phyloP scores from a whole-genome alignment of 108 stramenopile genomes.

The Conticribra guillardii region DNA sequence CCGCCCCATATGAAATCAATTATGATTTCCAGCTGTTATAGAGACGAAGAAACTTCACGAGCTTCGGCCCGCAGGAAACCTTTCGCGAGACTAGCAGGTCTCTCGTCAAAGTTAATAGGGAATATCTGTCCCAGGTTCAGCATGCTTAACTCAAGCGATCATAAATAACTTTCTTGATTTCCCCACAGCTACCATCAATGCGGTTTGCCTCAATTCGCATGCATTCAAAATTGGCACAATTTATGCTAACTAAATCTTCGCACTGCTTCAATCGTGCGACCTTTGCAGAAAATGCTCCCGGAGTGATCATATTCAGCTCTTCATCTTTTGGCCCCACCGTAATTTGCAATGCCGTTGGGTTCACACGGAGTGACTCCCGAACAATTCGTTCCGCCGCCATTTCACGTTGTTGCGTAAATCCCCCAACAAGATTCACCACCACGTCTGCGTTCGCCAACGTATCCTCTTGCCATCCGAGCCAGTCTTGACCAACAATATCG shows the following conservation, averaged over 20 bases:
- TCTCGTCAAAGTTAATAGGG: too few relatives aligned
- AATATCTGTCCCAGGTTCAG: too few relatives aligned
- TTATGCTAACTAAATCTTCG: conserved; percentile 75
- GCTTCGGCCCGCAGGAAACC: too few relatives aligned
- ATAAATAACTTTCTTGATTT: conserved; percentile 57
- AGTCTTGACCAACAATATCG: conserved; percentile 83
- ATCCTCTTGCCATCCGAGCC: conserved; percentile 79
- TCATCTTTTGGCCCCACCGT: conserved; percentile 66
- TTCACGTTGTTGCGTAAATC: conserved; percentile 77
- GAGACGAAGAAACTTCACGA: too few relatives aligned
- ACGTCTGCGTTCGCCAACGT: conserved; percentile 66
- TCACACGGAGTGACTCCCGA: conserved; percentile 66
- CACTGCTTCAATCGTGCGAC: conserved; percentile 62
- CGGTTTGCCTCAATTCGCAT: conserved; percentile 67
- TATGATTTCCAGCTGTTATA: too few relatives aligned
- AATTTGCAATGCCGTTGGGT: conserved; percentile 67
- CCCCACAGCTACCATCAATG: conserved; percentile 57
- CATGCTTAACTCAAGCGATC: conserved; percentile 32
- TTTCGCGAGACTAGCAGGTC: too few relatives aligned
- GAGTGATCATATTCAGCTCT: conserved; percentile 58
- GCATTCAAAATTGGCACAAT: conserved; percentile 63
- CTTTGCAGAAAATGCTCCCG: conserved; percentile 57
- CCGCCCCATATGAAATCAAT: too few relatives aligned
- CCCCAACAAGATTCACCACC: conserved; percentile 81
- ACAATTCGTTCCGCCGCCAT: conserved; percentile 81